Percentiles rank a stretch among this genome's conserved stretches.
These are phyloP conservation scores for Aristolochia californica DNA, from an alignment of 164 flowering plant genomes.

Conservation along the genomic window DNA sequence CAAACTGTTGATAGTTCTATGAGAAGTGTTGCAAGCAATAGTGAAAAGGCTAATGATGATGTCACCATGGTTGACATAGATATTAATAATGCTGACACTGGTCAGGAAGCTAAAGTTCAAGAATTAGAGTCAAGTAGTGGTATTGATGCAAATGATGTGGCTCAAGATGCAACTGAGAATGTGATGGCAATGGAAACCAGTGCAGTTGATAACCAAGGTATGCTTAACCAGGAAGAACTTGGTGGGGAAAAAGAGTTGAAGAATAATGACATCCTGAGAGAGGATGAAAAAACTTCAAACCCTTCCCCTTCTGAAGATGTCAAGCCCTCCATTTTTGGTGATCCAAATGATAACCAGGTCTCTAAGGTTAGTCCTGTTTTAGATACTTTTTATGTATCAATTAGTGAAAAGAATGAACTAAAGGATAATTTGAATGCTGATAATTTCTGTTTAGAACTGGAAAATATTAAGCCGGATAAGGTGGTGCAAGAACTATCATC, in stretches of 20 bases:
- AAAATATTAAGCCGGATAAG: slow-evolving; percentile 60
- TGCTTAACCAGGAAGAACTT: neutral
- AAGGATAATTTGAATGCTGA: slow-evolving; percentile 88
- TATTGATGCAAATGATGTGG: neutral
- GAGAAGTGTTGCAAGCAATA: slow-evolving; percentile 5
- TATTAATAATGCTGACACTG: slow-evolving; percentile 6
- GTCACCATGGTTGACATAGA: slow-evolving; percentile 16
- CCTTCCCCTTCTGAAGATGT: slow-evolving; percentile 15
- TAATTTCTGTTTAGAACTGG: slow-evolving; percentile 75
- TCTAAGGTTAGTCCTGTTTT: slow-evolving; percentile 75
- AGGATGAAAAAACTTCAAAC: slow-evolving; percentile 16
- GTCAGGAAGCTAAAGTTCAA: slow-evolving; percentile 11
- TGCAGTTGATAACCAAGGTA: neutral
- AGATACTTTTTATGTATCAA: slow-evolving; percentile 83
- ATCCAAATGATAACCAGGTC: slow-evolving; percentile 57
- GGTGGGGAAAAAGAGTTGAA: slow-evolving; percentile 14
- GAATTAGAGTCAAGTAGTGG: slow-evolving; percentile 6
- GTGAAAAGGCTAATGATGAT: slow-evolving; percentile 19
- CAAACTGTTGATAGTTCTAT: slow-evolving; percentile 9
- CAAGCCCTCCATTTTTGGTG: slow-evolving; percentile 20
- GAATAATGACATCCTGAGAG: slow-evolving; percentile 22
- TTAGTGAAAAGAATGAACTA: slow-evolving; percentile 85
- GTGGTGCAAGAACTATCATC: slow-evolving; percentile 69
- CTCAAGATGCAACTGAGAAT: neutral
- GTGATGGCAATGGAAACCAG: neutral